Percentiles rank a stretch among this genome's conserved stretches.
Conservation (phyloP, 371 early-diverging fungal genomes). For the Saksenaea oblongispora region DNA sequence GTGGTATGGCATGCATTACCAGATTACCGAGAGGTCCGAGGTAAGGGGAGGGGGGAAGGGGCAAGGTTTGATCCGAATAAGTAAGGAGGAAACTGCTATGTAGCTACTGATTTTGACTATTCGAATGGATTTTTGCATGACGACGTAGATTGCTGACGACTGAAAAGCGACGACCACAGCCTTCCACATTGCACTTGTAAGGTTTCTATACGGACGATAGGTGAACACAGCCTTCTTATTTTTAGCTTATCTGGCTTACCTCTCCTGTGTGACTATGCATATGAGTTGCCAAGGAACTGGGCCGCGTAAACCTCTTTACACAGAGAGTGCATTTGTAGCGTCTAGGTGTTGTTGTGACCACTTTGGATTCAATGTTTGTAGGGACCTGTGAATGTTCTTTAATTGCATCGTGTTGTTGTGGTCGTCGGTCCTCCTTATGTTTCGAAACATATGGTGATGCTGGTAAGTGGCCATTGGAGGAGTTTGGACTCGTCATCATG, state of each 20-base stretch:
- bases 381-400: neutral
- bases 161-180: conserved; percentile 35
- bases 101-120: neutral
- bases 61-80: neutral
- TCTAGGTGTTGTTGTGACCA: conserved; percentile 22
- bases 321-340: conserved; percentile 52
- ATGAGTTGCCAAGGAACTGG: conserved; percentile 63
- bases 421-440: neutral
- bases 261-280: conserved; percentile 67
- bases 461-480: neutral
- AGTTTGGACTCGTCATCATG: neutral
- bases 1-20: neutral
- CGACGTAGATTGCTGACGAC: conserved; percentile 38
- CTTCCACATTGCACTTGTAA: conserved; percentile 27
- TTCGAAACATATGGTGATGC: neutral
- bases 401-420: neutral
- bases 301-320: conserved; percentile 58
- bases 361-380: conserved; percentile 10
- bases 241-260: conserved; percentile 16
- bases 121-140: conserved; percentile 33
- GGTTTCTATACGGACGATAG: conserved; percentile 24
- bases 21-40: neutral
- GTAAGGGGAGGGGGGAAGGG: neutral
- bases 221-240: neutral
- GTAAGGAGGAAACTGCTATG: neutral